Evolutionary conservation across 225 moss, liverwort and hornwort genomes (phyloP).

Genomic region (Polytrichum commune): DNA sequence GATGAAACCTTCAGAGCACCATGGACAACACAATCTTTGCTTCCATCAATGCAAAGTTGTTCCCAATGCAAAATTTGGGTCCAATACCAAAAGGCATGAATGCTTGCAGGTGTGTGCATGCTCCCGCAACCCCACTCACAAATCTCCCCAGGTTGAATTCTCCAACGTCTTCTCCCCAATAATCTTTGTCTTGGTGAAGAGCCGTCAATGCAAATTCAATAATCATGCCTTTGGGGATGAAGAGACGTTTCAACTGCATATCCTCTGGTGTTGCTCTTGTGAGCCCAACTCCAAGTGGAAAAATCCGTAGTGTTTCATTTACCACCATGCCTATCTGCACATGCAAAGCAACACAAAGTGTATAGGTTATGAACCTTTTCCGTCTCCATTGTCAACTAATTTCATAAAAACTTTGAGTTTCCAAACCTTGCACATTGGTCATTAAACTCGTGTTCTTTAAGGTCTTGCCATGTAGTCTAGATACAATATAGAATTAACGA

Average conservation of each 20-base stretch:
- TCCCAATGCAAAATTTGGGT: conserved; percentile 71
- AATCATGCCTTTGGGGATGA: conserved; percentile 55
- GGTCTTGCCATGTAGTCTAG: no score
- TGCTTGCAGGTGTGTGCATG: conserved; percentile 52
- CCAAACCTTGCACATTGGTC: no score
- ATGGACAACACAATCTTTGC: conserved; percentile 57
- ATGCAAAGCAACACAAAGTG: no score
- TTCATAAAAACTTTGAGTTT: no score
- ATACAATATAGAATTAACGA: no score
- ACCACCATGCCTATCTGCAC: conserved; percentile 75
- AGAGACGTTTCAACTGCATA: conserved; percentile 49
- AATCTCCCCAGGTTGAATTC: conserved; percentile 72
- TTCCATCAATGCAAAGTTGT: conserved; percentile 69
- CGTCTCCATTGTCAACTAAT: no score
- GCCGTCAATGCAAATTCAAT: conserved; percentile 46
- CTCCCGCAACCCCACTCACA: conserved; percentile 30
- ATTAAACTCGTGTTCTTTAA: no score
- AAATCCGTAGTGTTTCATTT: conserved; percentile 65
- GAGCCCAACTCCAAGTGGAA: conserved; percentile 34
- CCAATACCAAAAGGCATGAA: conserved; percentile 72
- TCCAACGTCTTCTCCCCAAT: conserved; percentile 71
- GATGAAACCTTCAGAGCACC: conserved; percentile 45
- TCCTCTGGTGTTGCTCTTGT: conserved; percentile 42
- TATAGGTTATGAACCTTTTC: no score
- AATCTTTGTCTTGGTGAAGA: conserved; percentile 50